phyloP scores from a whole-genome alignment of 2,329 filamentous ascomycete genomes.

The Chaetomiaceae sp. region DNA sequence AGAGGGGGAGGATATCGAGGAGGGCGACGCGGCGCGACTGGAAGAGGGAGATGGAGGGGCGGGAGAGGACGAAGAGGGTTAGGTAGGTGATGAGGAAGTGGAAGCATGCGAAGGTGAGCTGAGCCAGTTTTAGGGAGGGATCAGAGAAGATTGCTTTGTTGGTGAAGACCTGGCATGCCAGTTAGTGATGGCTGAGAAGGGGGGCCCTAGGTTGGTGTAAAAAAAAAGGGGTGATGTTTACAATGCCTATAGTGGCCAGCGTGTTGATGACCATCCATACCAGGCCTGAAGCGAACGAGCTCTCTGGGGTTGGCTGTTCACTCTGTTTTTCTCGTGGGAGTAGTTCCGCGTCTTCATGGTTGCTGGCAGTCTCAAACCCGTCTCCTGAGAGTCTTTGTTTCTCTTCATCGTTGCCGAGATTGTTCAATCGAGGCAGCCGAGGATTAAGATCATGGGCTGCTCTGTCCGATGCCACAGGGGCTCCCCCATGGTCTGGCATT shows the following conservation, averaged over 20 bases:
- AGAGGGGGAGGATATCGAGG: constrained; percentile 58
- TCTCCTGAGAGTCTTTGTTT: constrained; percentile 30
- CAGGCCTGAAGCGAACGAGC: constrained; percentile 37
- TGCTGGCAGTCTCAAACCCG: constrained; percentile 36
- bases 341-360: constrained; percentile 40
- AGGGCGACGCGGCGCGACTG: constrained; percentile 51
- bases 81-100: constrained; percentile 64
- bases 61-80: constrained; percentile 59
- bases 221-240: constrained; percentile 33
- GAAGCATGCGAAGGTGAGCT: constrained; percentile 63
- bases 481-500: neutral
- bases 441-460: neutral
- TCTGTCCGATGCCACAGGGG: neutral
- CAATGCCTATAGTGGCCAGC: constrained; percentile 59
- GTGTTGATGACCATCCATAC: constrained; percentile 60
- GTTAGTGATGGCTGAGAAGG: constrained; percentile 13
- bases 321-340: constrained; percentile 35
- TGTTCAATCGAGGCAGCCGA: neutral
- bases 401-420: constrained; percentile 31
- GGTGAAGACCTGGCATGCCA: constrained; percentile 57
- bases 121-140: constrained; percentile 55
- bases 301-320: constrained; percentile 29
- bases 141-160: constrained; percentile 68
- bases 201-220: neutral
- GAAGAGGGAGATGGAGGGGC: constrained; percentile 56